Percentiles rank a stretch among this genome's conserved stretches.
Evolutionary conservation across 164 flowering plant genomes (phyloP).

Genomic region (Vitis labrusca): DNA sequence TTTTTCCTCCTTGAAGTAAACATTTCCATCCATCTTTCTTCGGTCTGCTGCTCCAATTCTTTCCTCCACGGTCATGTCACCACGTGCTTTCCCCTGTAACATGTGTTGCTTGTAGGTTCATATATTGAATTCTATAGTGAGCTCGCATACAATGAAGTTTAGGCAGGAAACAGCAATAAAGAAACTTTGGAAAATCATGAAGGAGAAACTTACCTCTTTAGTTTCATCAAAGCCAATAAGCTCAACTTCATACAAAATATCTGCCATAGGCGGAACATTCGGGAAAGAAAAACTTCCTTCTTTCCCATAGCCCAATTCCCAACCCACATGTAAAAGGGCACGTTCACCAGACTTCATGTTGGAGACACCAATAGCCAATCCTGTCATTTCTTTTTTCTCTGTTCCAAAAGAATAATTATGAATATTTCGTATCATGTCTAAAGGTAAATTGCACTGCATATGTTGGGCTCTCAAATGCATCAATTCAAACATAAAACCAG

Average conservation of each 20-base stretch:
- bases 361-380: slow-evolving; percentile 76
- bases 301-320: slow-evolving; percentile 94
- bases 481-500: no score
- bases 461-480: background rate
- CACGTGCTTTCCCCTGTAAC: slow-evolving; percentile 81
- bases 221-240: slow-evolving; percentile 96
- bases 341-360: slow-evolving; percentile 93
- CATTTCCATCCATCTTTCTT: slow-evolving; percentile 93
- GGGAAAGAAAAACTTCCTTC: slow-evolving; percentile 98
- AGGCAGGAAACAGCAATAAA: background rate
- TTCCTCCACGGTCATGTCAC: slow-evolving; percentile 98
- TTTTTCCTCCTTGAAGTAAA: slow-evolving; percentile 79
- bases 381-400: slow-evolving; percentile 91
- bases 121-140: no score
- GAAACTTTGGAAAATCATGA: background rate
- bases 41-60: slow-evolving; percentile 90
- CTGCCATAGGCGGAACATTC: slow-evolving; percentile 96
- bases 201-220: slow-evolving; percentile 66
- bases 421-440: background rate
- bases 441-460: background rate
- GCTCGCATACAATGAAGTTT: no score
- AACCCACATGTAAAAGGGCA: slow-evolving; percentile 80
- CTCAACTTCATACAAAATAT: slow-evolving; percentile 89
- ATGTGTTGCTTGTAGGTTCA: background rate
- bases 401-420: slow-evolving; percentile 18